Evolutionary conservation across 2,329 filamentous ascomycete species (phyloP), one percentile per base, ranked within the genome.

Genomic region (Penicillium sclerotigenum): DNA sequence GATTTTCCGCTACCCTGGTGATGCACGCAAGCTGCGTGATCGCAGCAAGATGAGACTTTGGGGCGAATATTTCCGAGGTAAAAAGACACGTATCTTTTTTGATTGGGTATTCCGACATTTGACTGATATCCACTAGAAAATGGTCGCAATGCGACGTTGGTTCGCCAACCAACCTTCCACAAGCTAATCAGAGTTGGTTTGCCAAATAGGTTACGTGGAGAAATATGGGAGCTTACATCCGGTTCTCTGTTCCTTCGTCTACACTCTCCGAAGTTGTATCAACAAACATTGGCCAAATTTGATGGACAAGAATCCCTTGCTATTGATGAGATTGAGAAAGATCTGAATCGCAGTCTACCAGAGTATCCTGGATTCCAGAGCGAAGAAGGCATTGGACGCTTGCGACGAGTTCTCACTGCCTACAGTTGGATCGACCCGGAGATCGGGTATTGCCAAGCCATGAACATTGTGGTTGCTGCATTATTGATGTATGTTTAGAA

Each of bases 381-480:
- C 68, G 89, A 96, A 72, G 92, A 97, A 68, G 94, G 94, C 16
- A 99, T 99, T 62, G 90, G 87, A 42, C 84, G 94, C 20, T 80
- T 99, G 59, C 87, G 94, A 57, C 84, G 93, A 56, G 94, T 99
- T 36, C 81, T 99, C 53, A 97, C 93, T 1, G 94, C 94, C 5
- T 99, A 99, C 78, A 97, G 92, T 76, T 99, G 94, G 94, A 90
- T 88, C 47, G 94, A 99, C 68, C 84, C 90, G 51, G 91, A 97
- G 63, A 92, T 99, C 53, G 94, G 94, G 63, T 99, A 99, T 75
- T 99, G 94, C 73, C 94, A 99, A 76, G 94, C 94, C 59, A 99
- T 99, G 94, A 99, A 99, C 74, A 99, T 99, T 65, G 94, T 99
- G 33, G 93, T 97, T 52, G 94, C 94, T 18, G 94, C 94, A n/a